Base-by-base conservation (phyloP, 2,329 filamentous ascomycete genomes). In the Colletotrichum filicis region DNA sequence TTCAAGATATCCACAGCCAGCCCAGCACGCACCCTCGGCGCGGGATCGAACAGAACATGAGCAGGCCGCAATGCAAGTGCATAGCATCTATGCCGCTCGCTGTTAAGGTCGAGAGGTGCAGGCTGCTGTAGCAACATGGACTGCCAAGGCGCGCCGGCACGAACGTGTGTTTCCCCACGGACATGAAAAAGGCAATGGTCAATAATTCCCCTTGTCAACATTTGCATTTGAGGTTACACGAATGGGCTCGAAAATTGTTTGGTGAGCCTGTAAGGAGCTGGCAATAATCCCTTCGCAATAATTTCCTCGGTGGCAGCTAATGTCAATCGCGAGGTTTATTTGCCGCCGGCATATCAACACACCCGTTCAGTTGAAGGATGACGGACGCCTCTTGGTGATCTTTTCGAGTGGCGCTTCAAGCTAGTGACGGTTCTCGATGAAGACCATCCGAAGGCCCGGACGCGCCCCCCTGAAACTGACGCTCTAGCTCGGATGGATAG, bases 131-230 rank as follows among this genome's bases (percentile, higher is more conserved):
- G 59, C 52, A 46, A 57, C 66, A 46, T 68, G 24, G 35, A 63
- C 59, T 68, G 66, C 65, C 65, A 68, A 67, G 68, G n/a, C 53
- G 49, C 22, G 57, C 26, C 35, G 37, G 37, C 56, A 9, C 42
- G 59, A 59, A 55, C 42, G 69, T 69, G 59, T 58, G 49, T n/a
- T 42, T n/a, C 42, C 64, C 42, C 64, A 71, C 64, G 28, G 69
- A 59, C 65, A 46, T 53, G 16, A 32, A 12, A 28, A 42, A 22
- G 32, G 19, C 24, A 11, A 62, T 46, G 7, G 42, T n/a, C 7
- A n/a, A 49, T 2, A n/a, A 49, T n/a, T 49, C 6, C n/a, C 30
- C 6, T 35, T 35, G 22, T 35, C n/a, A 12, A 35, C n/a, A 37
- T n/a, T 22, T 24, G 14, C n/a, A 11, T 37, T 19, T 4, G 19